Evolutionary conservation across 2,329 filamentous ascomycete species (phyloP).

Genomic region (Ascochyta lentis): DNA sequence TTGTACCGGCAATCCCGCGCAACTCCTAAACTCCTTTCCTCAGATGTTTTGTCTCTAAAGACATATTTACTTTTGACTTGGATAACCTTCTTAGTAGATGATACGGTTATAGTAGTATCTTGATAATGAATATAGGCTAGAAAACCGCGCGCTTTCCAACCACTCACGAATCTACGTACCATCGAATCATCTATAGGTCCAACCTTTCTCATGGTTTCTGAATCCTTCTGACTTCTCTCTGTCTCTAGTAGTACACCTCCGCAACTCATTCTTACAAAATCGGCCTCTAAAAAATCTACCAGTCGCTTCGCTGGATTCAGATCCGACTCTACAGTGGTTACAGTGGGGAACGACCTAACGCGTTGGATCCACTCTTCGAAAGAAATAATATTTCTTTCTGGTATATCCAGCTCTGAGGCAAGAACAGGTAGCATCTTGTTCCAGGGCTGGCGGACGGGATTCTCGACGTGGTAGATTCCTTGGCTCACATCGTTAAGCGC

Average conservation of each 20-base stretch:
- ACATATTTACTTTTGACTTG: too few species aligned
- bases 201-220: conserved; percentile 38
- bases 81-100: too few species aligned
- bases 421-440: conserved; percentile 45
- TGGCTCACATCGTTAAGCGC: conserved; percentile 25
- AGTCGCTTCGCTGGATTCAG: conserved; percentile 44
- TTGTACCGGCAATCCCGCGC: too few species aligned
- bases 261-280: conserved; percentile 55
- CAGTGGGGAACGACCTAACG: conserved; percentile 34
- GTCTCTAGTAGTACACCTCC: conserved; percentile 54
- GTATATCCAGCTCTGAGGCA: conserved; percentile 38
- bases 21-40: too few species aligned
- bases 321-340: neutral
- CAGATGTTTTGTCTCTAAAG: too few species aligned
- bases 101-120: neutral
- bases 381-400: conserved; percentile 40
- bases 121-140: neutral
- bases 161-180: conserved; percentile 14
- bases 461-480: conserved; percentile 56
- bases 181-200: conserved; percentile 14
- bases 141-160: conserved; percentile 19
- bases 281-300: conserved; percentile 43
- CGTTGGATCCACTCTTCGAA: conserved; percentile 52
- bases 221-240: conserved; percentile 46
- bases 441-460: conserved; percentile 54